Evolutionary conservation across 2,329 filamentous ascomycete species (phyloP).

Genomic region (Ampelomyces quisqualis): DNA sequence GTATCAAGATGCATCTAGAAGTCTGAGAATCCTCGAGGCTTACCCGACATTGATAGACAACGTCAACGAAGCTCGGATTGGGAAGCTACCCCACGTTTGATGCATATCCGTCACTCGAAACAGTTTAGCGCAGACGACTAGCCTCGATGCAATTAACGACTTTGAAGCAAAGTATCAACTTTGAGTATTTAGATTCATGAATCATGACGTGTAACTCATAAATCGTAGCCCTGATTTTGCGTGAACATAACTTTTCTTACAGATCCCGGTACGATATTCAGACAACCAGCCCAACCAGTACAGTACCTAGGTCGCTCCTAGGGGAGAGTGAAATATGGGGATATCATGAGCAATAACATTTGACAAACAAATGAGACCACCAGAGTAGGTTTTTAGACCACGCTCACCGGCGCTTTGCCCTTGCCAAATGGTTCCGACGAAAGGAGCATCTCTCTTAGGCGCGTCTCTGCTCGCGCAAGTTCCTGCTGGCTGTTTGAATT

Average conservation of each 20-base stretch:
- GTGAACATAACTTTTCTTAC: neutral
- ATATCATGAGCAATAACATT: too few species aligned
- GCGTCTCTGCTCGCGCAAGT: slow-evolving; percentile 34
- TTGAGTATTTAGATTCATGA: neutral
- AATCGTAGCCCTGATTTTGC: neutral
- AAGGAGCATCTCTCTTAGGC: slow-evolving; percentile 36
- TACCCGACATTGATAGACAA: too few species aligned
- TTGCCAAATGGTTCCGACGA: slow-evolving; percentile 27
- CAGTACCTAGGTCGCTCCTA: neutral
- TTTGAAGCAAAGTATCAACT: neutral
- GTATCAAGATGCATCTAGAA: too few species aligned
- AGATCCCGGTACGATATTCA: neutral
- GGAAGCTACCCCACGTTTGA: too few species aligned
- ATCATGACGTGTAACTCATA: neutral
- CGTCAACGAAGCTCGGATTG: too few species aligned
- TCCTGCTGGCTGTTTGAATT: slow-evolving; percentile 21
- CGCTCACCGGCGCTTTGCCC: slow-evolving; percentile 29
- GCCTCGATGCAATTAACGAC: neutral
- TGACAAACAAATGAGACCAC: neutral
- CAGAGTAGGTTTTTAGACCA: slow-evolving; percentile 14
- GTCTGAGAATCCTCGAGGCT: too few species aligned
- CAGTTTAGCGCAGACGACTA: too few species aligned
- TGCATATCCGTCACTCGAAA: neutral
- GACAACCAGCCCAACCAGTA: neutral
- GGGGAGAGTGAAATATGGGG: neutral